phyloP scores from a whole-genome alignment of 108 stramenopile species.

The Stephanodiscus minutulus region DNA sequence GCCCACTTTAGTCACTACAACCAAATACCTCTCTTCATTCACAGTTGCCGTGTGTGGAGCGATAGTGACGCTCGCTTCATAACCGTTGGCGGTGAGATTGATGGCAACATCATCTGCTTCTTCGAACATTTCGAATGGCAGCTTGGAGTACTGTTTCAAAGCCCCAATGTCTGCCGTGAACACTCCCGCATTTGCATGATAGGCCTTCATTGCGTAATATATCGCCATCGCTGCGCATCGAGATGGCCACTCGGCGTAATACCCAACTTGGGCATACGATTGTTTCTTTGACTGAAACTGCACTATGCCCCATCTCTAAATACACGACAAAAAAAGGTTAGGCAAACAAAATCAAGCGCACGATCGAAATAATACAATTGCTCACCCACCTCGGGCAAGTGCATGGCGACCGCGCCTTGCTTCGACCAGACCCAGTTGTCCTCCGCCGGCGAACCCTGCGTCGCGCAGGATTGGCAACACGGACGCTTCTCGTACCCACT shows the following conservation, averaged over 20 bases:
- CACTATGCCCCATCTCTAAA: conserved; percentile 29
- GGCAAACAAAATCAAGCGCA: not conserved
- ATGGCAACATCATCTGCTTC: conserved; percentile 21
- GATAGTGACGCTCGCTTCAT: conserved; percentile 23
- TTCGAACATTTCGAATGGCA: conserved; percentile 22
- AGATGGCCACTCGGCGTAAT: conserved; percentile 63
- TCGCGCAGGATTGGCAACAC: conserved; percentile 42
- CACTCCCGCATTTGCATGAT: conserved; percentile 25
- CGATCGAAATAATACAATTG: not conserved
- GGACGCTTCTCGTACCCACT: conserved; percentile 40
- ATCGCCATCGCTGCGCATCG: conserved; percentile 83
- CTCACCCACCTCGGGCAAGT: conserved; percentile 29
- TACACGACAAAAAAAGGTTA: no score
- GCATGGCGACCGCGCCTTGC: conserved; percentile 45
- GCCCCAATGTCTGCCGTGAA: conserved; percentile 31
- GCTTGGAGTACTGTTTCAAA: conserved; percentile 26
- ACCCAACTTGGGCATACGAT: conserved; percentile 7
- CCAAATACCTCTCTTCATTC: conserved; percentile 48
- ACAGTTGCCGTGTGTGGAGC: conserved; percentile 22
- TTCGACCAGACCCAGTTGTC: conserved; percentile 50
- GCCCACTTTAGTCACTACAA: conserved; percentile 11
- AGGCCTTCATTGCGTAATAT: conserved; percentile 76
- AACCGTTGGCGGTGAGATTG: conserved; percentile 25
- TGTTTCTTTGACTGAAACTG: conserved; percentile 46
- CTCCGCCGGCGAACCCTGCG: conserved; percentile 31